Conservation (phyloP, 306 rosid species). For the Luffa acutangula region DNA sequence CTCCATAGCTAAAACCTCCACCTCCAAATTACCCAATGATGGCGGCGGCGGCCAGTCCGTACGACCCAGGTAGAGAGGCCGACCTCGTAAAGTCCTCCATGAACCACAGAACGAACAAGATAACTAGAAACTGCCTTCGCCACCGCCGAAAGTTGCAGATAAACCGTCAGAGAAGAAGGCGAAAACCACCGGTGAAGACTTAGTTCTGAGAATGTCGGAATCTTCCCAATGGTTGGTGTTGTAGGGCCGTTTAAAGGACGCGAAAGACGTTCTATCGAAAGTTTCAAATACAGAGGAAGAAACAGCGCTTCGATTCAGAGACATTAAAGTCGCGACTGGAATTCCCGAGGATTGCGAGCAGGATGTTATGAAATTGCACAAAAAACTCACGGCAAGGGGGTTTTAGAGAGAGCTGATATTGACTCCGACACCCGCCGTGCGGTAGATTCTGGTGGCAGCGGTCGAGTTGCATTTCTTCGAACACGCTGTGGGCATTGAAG, state of each 20-base stretch:
- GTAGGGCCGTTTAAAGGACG: conserved; percentile 48
- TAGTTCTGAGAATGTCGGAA: conserved; percentile 59
- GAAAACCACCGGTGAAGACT: too few relatives aligned
- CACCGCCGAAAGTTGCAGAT: too few relatives aligned
- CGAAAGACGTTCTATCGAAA: conserved; percentile 24
- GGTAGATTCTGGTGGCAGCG: conserved; percentile 51
- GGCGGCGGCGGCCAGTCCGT: too few relatives aligned
- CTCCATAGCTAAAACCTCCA: too few relatives aligned
- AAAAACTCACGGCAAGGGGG: conserved; percentile 23
- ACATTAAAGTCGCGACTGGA: conserved; percentile 50
- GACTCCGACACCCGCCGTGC: conserved; percentile 42
- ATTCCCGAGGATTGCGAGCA: conserved; percentile 21
- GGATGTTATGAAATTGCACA: conserved; percentile 1
- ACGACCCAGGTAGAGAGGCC: too few relatives aligned
- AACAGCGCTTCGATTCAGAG: conserved; percentile 40
- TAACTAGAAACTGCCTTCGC: too few relatives aligned
- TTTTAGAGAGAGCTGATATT: conserved; percentile 54
- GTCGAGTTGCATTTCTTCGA: conserved; percentile 71
- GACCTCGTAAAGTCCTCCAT: too few relatives aligned
- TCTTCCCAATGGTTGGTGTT: conserved; percentile 82
- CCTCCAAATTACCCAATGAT: too few relatives aligned
- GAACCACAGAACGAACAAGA: too few relatives aligned
- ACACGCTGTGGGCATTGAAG: conserved; percentile 76
- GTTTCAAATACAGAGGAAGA: conserved; percentile 42
- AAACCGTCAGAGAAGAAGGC: too few relatives aligned